These are phyloP conservation scores for Amoeboaphelidium occidentale DNA, from an alignment of 371 early-diverging fungal species.

Conservation along the genomic window DNA sequence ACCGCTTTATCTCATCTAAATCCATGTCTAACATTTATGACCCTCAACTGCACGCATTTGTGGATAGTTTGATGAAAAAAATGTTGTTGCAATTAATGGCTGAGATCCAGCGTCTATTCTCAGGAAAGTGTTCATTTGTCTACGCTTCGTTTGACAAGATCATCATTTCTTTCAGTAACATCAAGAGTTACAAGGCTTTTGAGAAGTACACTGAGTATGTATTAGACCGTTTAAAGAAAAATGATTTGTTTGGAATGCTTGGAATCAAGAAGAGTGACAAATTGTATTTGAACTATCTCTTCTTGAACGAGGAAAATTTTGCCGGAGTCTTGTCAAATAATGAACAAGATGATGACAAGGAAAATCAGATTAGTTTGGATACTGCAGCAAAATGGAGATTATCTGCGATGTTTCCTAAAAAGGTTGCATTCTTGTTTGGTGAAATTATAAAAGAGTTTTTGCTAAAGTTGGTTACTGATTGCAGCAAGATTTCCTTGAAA, in stretches of 20 bases:
- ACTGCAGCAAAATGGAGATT: too few species aligned
- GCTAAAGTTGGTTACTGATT: too few species aligned
- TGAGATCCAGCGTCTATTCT: slow-evolving; percentile 48
- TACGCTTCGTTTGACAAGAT: slow-evolving; percentile 55
- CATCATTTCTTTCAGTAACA: slow-evolving; percentile 51
- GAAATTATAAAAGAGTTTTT: too few species aligned
- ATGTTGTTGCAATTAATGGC: slow-evolving; percentile 52
- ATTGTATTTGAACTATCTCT: slow-evolving; percentile 14
- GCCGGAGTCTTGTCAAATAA: slow-evolving; percentile 37
- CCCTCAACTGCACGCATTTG: slow-evolving; percentile 41
- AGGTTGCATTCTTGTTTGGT: too few species aligned
- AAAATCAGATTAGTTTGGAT: too few species aligned
- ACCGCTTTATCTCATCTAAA: slow-evolving; percentile 63
- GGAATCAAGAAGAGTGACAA: neutral
- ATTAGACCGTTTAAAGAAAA: slow-evolving; percentile 30
- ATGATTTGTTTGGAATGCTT: slow-evolving; percentile 31
- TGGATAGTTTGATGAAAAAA: slow-evolving; percentile 68
- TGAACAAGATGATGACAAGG: too few species aligned
- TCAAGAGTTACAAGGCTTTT: slow-evolving; percentile 34
- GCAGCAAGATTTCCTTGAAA: too few species aligned
- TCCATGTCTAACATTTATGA: slow-evolving; percentile 55
- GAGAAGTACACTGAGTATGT: slow-evolving; percentile 48
- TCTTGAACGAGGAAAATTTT: slow-evolving; percentile 26
- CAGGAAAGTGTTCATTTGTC: slow-evolving; percentile 49
- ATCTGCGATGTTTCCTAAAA: too few species aligned